Evolutionary conservation across 768 basidiomycete species (phyloP), one percentile per base, ranked within the genome.

Genomic region (Psilocybe cyanescens): DNA sequence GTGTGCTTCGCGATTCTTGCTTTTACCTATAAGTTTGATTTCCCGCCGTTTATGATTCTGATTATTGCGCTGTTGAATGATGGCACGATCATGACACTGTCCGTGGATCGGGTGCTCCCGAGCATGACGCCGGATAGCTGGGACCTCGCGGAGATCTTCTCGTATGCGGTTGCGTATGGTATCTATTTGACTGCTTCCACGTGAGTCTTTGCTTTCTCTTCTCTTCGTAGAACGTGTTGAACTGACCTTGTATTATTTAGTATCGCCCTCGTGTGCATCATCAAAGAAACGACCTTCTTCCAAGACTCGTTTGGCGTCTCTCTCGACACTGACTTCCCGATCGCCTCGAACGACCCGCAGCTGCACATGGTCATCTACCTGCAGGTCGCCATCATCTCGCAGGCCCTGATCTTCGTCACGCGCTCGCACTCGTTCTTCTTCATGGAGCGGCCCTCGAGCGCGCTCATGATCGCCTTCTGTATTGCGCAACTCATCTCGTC

Each of bases 11-110:
- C 95, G 63, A 89, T 97, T 80, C 83, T 99, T 74, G 92, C 94
- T 47, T 98, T 98, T 76, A 90, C 89, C 37, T 99, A 95, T 89
- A 87, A 90, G 82, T 95, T 97, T 78, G 92, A 97, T 77, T 99
- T 99, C 94, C 97, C 97, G 67, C 95, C 97, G 11, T 99, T 99
- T 87, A 99, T 98, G 97, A 88, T 99, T 68, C 91, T 99, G 75
- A 94, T 98, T 76, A 95, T 99, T 67, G 97, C 97, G 60, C 84
- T 98, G 39, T 81, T 97, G 68, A 99, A 99, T 76, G 97, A 99
- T 73, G 97, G 97, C 73, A 98, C 97, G 64, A 98, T 99, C 84
- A 97, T 99, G 95, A 99, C 97, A 6, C 84, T 98, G 60, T 94
- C 92, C 4, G 90, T 97, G 46, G 97, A 99, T 76, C 93, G 97